Conservation (phyloP, 1,139 yeast genomes). For the Meyerozyma carpophila region DNA sequence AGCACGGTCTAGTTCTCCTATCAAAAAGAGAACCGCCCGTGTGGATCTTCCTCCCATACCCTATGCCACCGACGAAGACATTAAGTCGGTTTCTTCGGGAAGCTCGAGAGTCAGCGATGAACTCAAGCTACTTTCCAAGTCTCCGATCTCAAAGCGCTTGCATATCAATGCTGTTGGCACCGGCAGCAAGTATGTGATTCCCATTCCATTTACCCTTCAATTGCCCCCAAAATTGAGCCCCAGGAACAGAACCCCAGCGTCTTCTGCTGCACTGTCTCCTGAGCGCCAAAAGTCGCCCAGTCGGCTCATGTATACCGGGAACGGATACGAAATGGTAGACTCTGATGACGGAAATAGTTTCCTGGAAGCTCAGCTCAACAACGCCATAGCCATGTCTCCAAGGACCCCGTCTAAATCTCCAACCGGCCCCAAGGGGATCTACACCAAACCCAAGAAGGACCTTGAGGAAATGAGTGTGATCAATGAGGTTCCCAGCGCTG, state of each 20-base stretch:
- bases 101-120: slow-evolving; percentile 14
- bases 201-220: slow-evolving; percentile 39
- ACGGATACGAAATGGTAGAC: slow-evolving; percentile 32
- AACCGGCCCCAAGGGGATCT: slow-evolving; percentile 8
- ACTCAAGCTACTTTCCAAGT: slow-evolving; percentile 26
- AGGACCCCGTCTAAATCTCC: not conserved
- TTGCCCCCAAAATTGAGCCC: slow-evolving; percentile 41
- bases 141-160: slow-evolving; percentile 33
- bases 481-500: slow-evolving; percentile 32
- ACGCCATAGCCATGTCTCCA: slow-evolving; percentile 2
- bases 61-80: not conserved
- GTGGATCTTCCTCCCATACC: not conserved
- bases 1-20: slow-evolving; percentile 11
- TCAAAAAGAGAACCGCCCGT: slow-evolving; percentile 5
- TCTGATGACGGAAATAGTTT: slow-evolving; percentile 19
- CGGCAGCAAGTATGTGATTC: slow-evolving; percentile 29
- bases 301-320: slow-evolving; percentile 31
- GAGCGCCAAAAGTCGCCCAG: slow-evolving; percentile 7
- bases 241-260: slow-evolving; percentile 12
- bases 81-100: slow-evolving; percentile 2
- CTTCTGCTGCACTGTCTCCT: slow-evolving; percentile 12
- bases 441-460: slow-evolving; percentile 13
- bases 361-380: slow-evolving; percentile 4
- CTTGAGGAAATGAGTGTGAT: slow-evolving; percentile 39
- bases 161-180: slow-evolving; percentile 27